Percentiles rank a stretch among this genome's conserved stretches.
Conservation (phyloP, 1,139 yeast species). For the Pichia sp. region DNA sequence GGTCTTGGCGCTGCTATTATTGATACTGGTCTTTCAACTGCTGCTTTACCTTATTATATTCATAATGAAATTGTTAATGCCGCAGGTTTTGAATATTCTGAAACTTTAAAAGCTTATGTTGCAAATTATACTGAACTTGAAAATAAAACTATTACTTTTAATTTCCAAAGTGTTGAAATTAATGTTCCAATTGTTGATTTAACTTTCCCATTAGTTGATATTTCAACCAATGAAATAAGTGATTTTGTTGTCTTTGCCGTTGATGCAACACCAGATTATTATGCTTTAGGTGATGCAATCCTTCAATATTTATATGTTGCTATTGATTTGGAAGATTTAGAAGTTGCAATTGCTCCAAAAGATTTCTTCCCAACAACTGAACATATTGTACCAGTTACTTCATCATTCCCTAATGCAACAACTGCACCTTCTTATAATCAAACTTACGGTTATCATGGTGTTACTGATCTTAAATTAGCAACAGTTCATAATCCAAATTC, state of each 20-base stretch:
- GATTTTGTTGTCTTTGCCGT: constrained; percentile 32
- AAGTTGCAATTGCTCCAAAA: constrained; percentile 64
- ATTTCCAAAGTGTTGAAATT: constrained; percentile 46
- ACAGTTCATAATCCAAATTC: constrained; percentile 13
- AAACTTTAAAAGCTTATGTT: constrained; percentile 30
- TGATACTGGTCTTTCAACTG: constrained; percentile 59
- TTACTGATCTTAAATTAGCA: constrained; percentile 13
- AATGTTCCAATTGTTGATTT: constrained; percentile 35
- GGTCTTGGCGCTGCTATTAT: constrained; percentile 40
- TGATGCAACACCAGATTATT: constrained; percentile 24
- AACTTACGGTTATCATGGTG: constrained; percentile 14
- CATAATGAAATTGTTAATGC: constrained; percentile 36
- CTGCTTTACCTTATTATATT: constrained; percentile 40
- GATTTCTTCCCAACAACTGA: constrained; percentile 37
- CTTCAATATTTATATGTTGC: constrained; percentile 68
- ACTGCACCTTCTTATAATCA: constrained; percentile 10
- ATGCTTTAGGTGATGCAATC: constrained; percentile 62
- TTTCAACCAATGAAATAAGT: constrained; percentile 8
- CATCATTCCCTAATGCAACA: constrained; percentile 15
- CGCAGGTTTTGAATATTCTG: constrained; percentile 35
- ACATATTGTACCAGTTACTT: constrained; percentile 11
- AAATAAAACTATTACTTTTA: constrained; percentile 32
- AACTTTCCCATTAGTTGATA: constrained; percentile 12
- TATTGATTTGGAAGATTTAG: constrained; percentile 59
- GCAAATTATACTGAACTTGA: constrained; percentile 26